Evolutionary conservation across 345 rosid genomes (phyloP).

Genomic region (Excoecaria agallocha): DNA sequence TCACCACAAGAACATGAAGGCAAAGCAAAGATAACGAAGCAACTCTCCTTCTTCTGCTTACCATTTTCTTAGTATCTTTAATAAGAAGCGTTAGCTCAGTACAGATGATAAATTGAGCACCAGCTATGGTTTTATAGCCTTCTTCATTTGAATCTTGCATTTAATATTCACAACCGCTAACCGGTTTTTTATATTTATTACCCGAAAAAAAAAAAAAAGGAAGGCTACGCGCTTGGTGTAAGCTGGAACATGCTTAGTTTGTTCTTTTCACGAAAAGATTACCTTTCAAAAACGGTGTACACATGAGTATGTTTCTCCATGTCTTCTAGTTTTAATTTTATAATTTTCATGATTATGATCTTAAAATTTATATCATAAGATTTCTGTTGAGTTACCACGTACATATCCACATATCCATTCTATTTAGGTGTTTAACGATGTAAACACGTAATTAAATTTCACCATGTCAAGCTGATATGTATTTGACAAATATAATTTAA

Average conservation of each 20-base stretch:
- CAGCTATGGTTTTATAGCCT: conserved; percentile 21
- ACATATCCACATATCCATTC: too few species aligned
- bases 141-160: conserved; percentile 10
- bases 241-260: background rate
- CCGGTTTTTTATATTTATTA: conserved; percentile 28
- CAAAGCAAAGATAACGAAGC: conserved; percentile 46
- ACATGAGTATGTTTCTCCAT: too few species aligned
- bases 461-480: background rate
- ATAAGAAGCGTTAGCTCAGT: background rate
- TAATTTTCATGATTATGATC: too few species aligned
- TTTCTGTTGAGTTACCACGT: too few species aligned
- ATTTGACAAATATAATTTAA: background rate
- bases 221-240: background rate
- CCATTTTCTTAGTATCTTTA: conserved; percentile 26
- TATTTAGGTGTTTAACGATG: background rate
- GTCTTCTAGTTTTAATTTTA: background rate
- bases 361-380: too few species aligned
- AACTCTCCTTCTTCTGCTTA: conserved; percentile 15
- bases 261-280: background rate
- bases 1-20: conserved; percentile 37
- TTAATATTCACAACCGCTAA: conserved; percentile 46
- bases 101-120: background rate
- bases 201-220: background rate
- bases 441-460: background rate
- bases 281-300: background rate